Percentiles rank a stretch among this genome's conserved stretches.
These are phyloP conservation scores for Solanum chacoense DNA, from an alignment of 305 asterid species.

Conservation along the genomic window DNA sequence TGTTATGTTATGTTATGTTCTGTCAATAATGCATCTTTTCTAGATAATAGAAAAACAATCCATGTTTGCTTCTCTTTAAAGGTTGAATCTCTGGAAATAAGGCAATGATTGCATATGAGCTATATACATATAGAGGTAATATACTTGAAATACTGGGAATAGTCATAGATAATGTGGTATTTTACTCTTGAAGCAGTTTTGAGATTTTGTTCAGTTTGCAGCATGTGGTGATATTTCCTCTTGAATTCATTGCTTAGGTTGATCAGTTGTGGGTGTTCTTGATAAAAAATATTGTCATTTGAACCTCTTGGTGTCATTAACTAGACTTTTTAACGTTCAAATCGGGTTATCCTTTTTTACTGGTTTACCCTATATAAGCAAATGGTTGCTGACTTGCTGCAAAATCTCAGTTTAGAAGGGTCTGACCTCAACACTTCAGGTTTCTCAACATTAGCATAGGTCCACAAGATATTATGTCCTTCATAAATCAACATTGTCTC, in stretches of 20 bases:
- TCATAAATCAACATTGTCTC: background rate
- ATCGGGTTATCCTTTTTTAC: background rate
- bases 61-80: background rate
- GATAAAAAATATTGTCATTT: background rate
- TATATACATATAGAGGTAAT: background rate
- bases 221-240: background rate
- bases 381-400: background rate
- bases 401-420: background rate
- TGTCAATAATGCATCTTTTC: background rate
- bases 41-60: background rate
- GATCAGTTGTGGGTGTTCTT: background rate
- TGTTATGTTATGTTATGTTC: background rate
- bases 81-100: background rate
- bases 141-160: background rate
- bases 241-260: background rate
- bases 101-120: background rate
- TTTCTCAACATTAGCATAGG: background rate
- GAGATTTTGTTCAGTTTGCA: background rate
- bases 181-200: background rate
- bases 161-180: background rate
- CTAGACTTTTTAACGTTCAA: background rate
- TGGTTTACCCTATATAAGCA: background rate
- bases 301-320: background rate
- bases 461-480: background rate
- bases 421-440: background rate